These are phyloP conservation scores for Talaromyces atroroseus DNA, from an alignment of 2,329 filamentous ascomycete genomes.

Conservation along the genomic window DNA sequence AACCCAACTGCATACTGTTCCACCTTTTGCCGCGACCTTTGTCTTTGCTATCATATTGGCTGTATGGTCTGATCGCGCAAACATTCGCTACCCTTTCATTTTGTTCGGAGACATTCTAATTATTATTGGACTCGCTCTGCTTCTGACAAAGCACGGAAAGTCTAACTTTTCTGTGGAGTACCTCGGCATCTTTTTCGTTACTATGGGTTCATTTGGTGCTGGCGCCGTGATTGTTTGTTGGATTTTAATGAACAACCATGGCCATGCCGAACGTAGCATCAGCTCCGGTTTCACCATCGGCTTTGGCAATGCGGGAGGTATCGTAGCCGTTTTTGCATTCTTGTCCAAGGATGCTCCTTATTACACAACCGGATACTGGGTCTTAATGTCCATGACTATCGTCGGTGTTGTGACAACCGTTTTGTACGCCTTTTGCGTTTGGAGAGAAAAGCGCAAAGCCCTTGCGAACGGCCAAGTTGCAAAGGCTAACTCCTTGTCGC, in stretches of 20 bases:
- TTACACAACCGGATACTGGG: constrained; percentile 26
- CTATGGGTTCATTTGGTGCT: constrained; percentile 31
- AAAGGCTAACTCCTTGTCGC: constrained; percentile 10
- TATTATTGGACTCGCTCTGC: constrained; percentile 23
- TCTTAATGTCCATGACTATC: constrained; percentile 18
- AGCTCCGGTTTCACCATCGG: constrained; percentile 28
- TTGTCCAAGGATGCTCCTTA: constrained; percentile 21
- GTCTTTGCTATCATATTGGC: constrained; percentile 18
- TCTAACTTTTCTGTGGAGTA: constrained; percentile 31
- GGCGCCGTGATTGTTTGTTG: constrained; percentile 30
- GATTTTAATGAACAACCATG: constrained; percentile 39
- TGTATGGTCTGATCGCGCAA: constrained; percentile 17
- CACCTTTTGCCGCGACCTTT: constrained; percentile 21
- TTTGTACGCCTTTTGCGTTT: constrained; percentile 15
- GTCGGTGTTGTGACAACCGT: constrained; percentile 13
- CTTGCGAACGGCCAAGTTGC: constrained; percentile 4
- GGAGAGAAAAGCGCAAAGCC: constrained; percentile 7
- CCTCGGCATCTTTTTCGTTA: constrained; percentile 35
- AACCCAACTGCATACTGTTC: constrained; percentile 24
- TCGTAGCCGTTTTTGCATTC: constrained; percentile 28
- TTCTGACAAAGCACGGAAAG: constrained; percentile 19
- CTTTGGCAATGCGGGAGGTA: constrained; percentile 28
- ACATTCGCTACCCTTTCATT: constrained; percentile 22
- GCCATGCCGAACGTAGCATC: constrained; percentile 26
- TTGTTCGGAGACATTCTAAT: constrained; percentile 17